These are phyloP conservation scores for Starmerella sirachaensis DNA, from an alignment of 805 yeast species.

Conservation along the genomic window DNA sequence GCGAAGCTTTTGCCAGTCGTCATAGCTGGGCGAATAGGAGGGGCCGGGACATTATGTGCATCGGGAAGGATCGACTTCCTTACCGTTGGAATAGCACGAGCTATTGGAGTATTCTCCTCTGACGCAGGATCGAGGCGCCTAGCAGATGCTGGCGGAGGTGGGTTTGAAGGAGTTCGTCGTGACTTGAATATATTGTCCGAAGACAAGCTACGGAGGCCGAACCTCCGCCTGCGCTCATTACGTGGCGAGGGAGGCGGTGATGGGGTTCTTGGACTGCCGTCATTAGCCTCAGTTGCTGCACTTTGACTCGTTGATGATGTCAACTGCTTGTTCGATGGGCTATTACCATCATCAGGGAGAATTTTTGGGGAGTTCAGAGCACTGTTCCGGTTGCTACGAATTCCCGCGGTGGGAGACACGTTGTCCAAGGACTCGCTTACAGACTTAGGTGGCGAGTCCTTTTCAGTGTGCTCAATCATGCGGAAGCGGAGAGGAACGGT, in stretches of 20 bases:
- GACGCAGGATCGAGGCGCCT: not conserved
- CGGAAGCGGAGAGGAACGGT: constrained; percentile 36
- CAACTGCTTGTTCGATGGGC: too few relatives aligned
- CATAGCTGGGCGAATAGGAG: constrained; percentile 5
- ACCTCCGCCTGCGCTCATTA: too few relatives aligned
- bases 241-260: not conserved
- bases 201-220: too few relatives aligned
- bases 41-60: constrained; percentile 2
- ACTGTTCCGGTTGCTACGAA: not conserved
- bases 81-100: too few relatives aligned
- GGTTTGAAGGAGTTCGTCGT: not conserved
- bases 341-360: too few relatives aligned
- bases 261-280: not conserved
- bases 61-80: constrained; percentile 5
- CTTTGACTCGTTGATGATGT: too few relatives aligned
- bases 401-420: constrained; percentile 1
- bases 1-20: constrained; percentile 3
- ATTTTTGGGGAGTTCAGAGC: not conserved
- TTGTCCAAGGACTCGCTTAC: constrained; percentile 4
- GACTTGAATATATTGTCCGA: too few relatives aligned
- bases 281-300: not conserved
- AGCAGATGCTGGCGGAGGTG: too few relatives aligned
- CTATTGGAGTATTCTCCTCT: not conserved
- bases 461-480: too few relatives aligned
- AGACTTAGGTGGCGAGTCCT: constrained; percentile 2